These are phyloP conservation scores for Vigna hirtella DNA, from an alignment of 306 rosid species.

Conservation along the genomic window DNA sequence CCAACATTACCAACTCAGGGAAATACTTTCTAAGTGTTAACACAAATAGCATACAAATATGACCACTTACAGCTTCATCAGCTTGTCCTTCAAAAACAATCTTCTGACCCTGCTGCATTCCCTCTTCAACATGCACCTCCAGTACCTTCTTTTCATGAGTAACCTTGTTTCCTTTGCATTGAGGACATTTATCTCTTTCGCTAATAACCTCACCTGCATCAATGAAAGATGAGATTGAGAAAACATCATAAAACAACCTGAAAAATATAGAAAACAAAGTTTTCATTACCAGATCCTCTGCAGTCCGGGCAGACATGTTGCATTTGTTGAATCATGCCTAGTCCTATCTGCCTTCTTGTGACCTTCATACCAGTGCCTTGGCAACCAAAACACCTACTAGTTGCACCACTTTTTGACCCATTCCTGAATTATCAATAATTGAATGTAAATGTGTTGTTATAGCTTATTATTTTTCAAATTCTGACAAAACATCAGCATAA, in stretches of 20 bases:
- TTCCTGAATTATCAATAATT: constrained; percentile 56
- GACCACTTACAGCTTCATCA: constrained; percentile 72
- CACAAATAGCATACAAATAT: neutral
- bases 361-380: constrained; percentile 79
- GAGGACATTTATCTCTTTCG: constrained; percentile 77
- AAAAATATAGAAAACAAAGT: neutral
- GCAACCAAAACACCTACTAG: constrained; percentile 75
- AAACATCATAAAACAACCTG: constrained; percentile 27
- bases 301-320: constrained; percentile 76
- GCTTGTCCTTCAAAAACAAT: constrained; percentile 79
- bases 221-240: constrained; percentile 35
- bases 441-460: constrained; percentile 7
- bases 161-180: constrained; percentile 72
- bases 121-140: constrained; percentile 77
- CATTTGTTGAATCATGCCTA: constrained; percentile 81
- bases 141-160: constrained; percentile 74
- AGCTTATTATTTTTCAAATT: constrained; percentile 3
- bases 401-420: constrained; percentile 73
- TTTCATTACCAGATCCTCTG: constrained; percentile 69
- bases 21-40: neutral
- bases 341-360: constrained; percentile 66
- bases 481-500: constrained; percentile 8
- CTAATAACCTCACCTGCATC: constrained; percentile 71
- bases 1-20: constrained; percentile 4
- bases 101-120: constrained; percentile 79